Evolutionary conservation across 768 basidiomycete genomes (phyloP).

Genomic region (Hebeloma cylindrosporum): DNA sequence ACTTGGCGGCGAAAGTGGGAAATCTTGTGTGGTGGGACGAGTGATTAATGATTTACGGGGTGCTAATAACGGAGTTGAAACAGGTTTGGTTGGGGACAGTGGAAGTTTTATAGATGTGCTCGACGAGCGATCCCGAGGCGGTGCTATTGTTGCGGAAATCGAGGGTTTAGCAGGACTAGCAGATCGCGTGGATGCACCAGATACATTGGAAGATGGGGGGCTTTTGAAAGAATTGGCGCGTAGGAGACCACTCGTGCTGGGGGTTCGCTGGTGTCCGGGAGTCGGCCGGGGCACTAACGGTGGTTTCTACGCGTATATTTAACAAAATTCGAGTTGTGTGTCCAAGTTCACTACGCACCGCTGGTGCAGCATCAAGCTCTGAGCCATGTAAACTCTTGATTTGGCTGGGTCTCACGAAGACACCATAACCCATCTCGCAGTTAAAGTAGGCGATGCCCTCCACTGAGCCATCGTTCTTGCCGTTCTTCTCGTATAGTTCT

Average conservation of each 20-base stretch:
- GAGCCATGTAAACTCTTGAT: conserved; percentile 62
- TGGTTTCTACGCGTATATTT: conserved; percentile 16
- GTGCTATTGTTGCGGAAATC: conserved; percentile 24
- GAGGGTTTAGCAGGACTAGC: conserved; percentile 60
- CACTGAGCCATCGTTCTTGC: conserved; percentile 96
- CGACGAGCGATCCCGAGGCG: conserved; percentile 19
- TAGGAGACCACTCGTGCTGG: conserved; percentile 46
- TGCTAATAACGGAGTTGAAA: conserved; percentile 44
- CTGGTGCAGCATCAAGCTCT: conserved; percentile 35
- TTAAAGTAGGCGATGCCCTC: conserved; percentile 78
- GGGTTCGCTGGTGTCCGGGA: conserved; percentile 56
- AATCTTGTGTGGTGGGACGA: conserved; percentile 43
- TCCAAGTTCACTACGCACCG: conserved; percentile 13
- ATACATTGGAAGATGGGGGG: conserved; percentile 44
- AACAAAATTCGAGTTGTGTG: neutral
- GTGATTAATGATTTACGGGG: conserved; percentile 48
- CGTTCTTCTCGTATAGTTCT: conserved; percentile 77
- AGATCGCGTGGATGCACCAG: conserved; percentile 60
- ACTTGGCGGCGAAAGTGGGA: conserved; percentile 29
- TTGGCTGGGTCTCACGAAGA: conserved; percentile 87
- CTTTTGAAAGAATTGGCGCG: conserved; percentile 40
- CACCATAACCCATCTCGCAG: conserved; percentile 75
- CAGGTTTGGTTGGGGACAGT: conserved; percentile 60
- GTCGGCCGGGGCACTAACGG: conserved; percentile 24
- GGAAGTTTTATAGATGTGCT: conserved; percentile 25